Conservation (phyloP, 2,329 filamentous ascomycete species). For the Pseudogymnoascus sp. region DNA sequence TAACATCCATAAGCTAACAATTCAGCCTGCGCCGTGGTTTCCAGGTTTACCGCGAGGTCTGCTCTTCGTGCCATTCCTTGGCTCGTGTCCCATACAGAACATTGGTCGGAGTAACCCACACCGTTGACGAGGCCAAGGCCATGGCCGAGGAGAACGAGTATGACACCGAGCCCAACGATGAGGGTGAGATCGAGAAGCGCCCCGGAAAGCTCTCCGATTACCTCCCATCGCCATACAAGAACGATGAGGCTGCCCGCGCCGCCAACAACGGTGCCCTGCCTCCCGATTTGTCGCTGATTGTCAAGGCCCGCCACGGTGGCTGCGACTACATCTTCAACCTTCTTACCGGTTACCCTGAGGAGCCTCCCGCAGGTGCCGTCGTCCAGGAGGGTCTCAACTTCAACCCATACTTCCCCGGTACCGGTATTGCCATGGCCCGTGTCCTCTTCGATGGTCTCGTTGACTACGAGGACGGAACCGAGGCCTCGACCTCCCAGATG, state of each 20-base stretch:
- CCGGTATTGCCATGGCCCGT: constrained; percentile 97
- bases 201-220: constrained; percentile 98
- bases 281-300: constrained; percentile 93
- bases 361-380: constrained; percentile 79
- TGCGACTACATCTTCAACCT: constrained; percentile 98
- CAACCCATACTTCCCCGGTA: constrained; percentile 99
- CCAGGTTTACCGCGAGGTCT: constrained; percentile 98
- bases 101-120: constrained; percentile 85
- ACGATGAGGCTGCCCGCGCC: constrained; percentile 95
- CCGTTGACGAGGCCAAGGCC: constrained; percentile 94
- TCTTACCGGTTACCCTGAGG: constrained; percentile 94
- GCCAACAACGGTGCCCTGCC: constrained; percentile 98
- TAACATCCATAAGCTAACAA: constrained; percentile 18
- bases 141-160: constrained; percentile 98
- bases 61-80: constrained; percentile 94
- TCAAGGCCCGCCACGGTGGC: constrained; percentile 95
- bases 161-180: constrained; percentile 93
- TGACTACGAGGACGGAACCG: constrained; percentile 95
- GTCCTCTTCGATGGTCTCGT: constrained; percentile 96
- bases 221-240: constrained; percentile 91
- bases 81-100: constrained; percentile 87
- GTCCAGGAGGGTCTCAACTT: constrained; percentile 93
- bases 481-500: constrained; percentile 95
- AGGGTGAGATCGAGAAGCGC: constrained; percentile 97
- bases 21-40: constrained; percentile 91